Evolutionary conservation across 2,329 filamentous ascomycete genomes (phyloP).

Genomic region (Hymenoscyphus fraxineus): DNA sequence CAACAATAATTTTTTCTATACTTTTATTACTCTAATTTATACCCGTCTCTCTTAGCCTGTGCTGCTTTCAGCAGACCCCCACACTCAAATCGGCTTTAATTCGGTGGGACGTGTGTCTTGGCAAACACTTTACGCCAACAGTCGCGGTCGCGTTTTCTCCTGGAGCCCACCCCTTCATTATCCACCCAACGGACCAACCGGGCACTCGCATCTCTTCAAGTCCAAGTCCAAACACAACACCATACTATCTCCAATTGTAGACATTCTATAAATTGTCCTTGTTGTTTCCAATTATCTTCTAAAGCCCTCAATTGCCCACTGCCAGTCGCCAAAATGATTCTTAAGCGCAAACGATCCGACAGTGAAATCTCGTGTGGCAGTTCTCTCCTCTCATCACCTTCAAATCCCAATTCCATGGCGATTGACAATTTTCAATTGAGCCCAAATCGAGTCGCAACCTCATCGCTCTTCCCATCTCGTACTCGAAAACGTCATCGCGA

Average conservation of each 20-base stretch:
- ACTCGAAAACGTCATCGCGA: conserved; percentile 61
- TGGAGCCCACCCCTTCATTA: background rate
- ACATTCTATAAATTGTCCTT: background rate
- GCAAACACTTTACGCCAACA: background rate
- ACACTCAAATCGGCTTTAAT: too few species aligned
- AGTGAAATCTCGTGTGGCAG: conserved; percentile 51
- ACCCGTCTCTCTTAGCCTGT: too few species aligned
- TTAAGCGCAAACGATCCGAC: conserved; percentile 63
- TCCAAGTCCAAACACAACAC: background rate
- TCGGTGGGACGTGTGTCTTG: background rate
- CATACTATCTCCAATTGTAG: background rate
- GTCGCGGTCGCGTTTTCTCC: background rate
- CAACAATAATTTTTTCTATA: too few species aligned
- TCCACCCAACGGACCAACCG: background rate
- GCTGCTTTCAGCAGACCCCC: too few species aligned
- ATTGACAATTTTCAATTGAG: conserved; percentile 35
- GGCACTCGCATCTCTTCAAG: background rate
- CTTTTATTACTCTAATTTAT: too few species aligned
- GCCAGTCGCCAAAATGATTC: conserved; percentile 40
- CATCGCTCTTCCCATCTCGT: conserved; percentile 50
- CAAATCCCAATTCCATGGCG: conserved; percentile 36
- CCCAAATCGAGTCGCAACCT: conserved; percentile 30
- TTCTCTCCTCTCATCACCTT: conserved; percentile 39
- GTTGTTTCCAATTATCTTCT: background rate
- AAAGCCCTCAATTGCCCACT: background rate